Percentiles rank a stretch among this genome's conserved stretches.
These are phyloP conservation scores for Noccaea caerulescens DNA, from an alignment of 345 rosid genomes.

Conservation along the genomic window DNA sequence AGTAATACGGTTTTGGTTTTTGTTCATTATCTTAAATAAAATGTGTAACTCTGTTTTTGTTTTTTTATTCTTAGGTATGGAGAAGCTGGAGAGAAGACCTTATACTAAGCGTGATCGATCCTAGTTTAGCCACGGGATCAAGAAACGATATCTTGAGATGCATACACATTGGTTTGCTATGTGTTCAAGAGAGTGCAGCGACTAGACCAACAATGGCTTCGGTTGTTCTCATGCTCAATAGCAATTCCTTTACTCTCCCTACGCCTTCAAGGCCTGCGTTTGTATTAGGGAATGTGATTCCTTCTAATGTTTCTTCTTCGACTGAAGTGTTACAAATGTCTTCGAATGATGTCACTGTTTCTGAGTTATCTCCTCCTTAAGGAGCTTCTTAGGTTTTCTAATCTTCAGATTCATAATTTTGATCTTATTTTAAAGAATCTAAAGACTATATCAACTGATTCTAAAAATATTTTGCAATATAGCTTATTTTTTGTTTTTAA, in stretches of 20 bases:
- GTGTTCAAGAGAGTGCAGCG: slow-evolving; percentile 56
- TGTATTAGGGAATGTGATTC: slow-evolving; percentile 23
- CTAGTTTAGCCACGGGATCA: slow-evolving; percentile 36
- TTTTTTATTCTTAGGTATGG: slow-evolving; percentile 52
- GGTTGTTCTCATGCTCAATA: slow-evolving; percentile 53
- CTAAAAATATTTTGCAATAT: no score
- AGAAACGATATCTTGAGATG: slow-evolving; percentile 51
- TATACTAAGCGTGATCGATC: slow-evolving; percentile 45
- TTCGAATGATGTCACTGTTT: slow-evolving; percentile 33
- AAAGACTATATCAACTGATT: no score
- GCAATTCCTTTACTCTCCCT: slow-evolving; percentile 48
- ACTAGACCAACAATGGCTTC: slow-evolving; percentile 58
- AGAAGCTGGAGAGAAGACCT: slow-evolving; percentile 54
- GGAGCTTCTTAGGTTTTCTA: not conserved
- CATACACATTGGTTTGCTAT: slow-evolving; percentile 59
- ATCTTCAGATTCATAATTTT: no score
- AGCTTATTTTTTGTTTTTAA: no score
- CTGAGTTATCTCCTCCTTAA: slow-evolving; percentile 35
- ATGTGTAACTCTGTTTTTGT: not conserved
- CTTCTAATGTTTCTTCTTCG: slow-evolving; percentile 28
- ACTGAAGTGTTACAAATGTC: slow-evolving; percentile 32
- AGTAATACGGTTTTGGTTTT: not conserved
- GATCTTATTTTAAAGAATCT: no score
- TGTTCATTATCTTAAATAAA: not conserved
- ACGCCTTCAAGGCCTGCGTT: slow-evolving; percentile 53